Evolutionary conservation across 495 filamentous ascomycete species (phyloP).

Genomic region (Jackrogersella minutella): DNA sequence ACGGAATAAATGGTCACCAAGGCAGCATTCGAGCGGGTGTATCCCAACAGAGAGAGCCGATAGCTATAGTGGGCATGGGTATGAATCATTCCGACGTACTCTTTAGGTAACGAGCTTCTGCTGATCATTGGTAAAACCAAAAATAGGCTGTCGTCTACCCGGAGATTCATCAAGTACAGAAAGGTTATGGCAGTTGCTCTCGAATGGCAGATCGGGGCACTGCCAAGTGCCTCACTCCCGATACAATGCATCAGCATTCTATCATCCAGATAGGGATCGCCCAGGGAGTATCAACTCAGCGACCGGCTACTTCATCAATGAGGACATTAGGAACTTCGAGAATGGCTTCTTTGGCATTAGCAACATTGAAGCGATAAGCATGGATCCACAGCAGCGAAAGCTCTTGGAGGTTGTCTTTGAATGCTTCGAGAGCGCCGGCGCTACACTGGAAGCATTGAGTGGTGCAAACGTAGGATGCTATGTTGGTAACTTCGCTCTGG

Average conservation of each 20-base stretch:
- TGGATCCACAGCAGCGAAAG: slow-evolving; percentile 40
- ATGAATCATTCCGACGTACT: too few relatives aligned
- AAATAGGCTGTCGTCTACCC: too few relatives aligned
- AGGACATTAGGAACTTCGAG: slow-evolving; percentile 57
- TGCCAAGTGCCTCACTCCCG: too few relatives aligned
- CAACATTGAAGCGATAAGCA: slow-evolving; percentile 53
- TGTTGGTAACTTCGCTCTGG: neutral
- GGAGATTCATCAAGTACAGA: too few relatives aligned
- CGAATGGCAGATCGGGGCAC: too few relatives aligned
- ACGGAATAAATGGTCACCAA: too few relatives aligned
- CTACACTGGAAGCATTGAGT: neutral
- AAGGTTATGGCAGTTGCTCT: too few relatives aligned
- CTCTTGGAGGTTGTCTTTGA: neutral
- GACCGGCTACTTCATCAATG: slow-evolving; percentile 52
- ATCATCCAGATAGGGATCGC: slow-evolving; percentile 46
- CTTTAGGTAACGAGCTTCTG: too few relatives aligned
- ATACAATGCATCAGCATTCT: slow-evolving; percentile 57
- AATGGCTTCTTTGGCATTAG: slow-evolving; percentile 61
- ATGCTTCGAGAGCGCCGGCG: neutral
- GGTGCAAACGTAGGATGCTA: neutral
- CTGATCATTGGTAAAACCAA: too few relatives aligned
- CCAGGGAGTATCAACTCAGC: slow-evolving; percentile 41
- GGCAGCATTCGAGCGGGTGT: too few relatives aligned
- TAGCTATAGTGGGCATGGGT: too few relatives aligned
- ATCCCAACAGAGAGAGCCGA: too few relatives aligned